Percentiles rank a stretch among this genome's conserved stretches.
Conservation (phyloP, 2,329 filamentous ascomycete genomes). For the Rhinocladiella similis region DNA sequence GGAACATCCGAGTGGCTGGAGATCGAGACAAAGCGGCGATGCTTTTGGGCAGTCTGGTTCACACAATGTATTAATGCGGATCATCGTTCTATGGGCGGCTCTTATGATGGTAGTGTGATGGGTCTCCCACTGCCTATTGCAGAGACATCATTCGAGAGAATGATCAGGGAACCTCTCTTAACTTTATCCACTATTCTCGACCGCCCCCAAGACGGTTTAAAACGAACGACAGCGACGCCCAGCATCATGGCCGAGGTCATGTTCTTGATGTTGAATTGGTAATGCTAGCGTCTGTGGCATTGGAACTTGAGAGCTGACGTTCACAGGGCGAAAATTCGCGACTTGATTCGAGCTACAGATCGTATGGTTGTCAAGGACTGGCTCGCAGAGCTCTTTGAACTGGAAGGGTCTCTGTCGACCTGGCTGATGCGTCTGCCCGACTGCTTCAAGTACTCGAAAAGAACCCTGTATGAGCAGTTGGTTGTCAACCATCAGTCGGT, state of each 20-base stretch:
- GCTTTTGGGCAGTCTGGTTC: slow-evolving; percentile 20
- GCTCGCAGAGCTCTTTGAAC: slow-evolving; percentile 10
- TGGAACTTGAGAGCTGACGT: too few species aligned
- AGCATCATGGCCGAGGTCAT: too few species aligned
- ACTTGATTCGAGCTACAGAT: background rate
- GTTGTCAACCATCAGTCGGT: slow-evolving; percentile 12
- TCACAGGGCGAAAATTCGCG: slow-evolving; percentile 11
- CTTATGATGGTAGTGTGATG: slow-evolving; percentile 8
- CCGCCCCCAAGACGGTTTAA: too few species aligned
- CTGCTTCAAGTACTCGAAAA: slow-evolving; percentile 8
- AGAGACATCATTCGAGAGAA: slow-evolving; percentile 3
- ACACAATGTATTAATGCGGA: slow-evolving; percentile 16
- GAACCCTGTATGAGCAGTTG: slow-evolving; percentile 14
- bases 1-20: too few species aligned
- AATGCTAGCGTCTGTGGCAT: too few species aligned
- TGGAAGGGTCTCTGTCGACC: slow-evolving; percentile 9
- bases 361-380: background rate
- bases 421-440: slow-evolving; percentile 6
- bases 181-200: too few species aligned
- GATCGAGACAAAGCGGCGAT: slow-evolving; percentile 4
- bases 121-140: slow-evolving; percentile 12
- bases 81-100: slow-evolving; percentile 1
- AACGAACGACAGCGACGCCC: too few species aligned
- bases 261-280: too few species aligned
- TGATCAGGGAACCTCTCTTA: background rate